These are phyloP conservation scores for Monosporascus ibericus DNA, from an alignment of 2,329 filamentous ascomycete genomes.

Conservation along the genomic window DNA sequence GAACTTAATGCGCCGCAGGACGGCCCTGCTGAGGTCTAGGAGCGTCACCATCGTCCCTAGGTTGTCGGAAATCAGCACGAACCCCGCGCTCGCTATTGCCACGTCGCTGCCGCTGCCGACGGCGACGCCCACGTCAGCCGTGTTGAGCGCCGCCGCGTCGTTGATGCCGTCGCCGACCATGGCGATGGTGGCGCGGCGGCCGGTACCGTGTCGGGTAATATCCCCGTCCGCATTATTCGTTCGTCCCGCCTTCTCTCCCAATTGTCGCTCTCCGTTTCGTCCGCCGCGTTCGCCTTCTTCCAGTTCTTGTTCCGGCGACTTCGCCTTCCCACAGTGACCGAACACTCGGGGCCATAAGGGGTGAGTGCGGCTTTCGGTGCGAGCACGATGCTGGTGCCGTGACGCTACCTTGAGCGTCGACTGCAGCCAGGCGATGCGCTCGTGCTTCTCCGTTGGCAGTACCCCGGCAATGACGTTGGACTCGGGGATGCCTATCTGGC, in stretches of 20 bases:
- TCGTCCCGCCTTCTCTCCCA: not conserved
- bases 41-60: conserved; percentile 67
- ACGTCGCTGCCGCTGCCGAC: conserved; percentile 80
- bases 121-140: conserved; percentile 77
- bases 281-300: conserved; percentile 4
- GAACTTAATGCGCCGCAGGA: conserved; percentile 73
- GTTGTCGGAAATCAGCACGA: conserved; percentile 71
- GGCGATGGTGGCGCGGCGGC: conserved; percentile 52
- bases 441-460: conserved; percentile 75
- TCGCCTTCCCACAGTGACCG: not conserved
- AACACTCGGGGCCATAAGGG: not conserved
- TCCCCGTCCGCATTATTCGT: not conserved
- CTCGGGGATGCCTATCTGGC: conserved; percentile 65
- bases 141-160: conserved; percentile 74
- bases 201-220: not conserved
- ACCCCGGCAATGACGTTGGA: conserved; percentile 81
- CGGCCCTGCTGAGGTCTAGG: conserved; percentile 61
- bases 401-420: conserved; percentile 36
- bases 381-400: conserved; percentile 1
- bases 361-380: conserved; percentile 11
- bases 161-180: conserved; percentile 92
- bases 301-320: not conserved
- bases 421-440: conserved; percentile 61
- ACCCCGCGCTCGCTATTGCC: conserved; percentile 73
- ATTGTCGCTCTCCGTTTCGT: not conserved